Evolutionary conservation across 1,284 basidiomycete genomes (phyloP).

Genomic region (Cutaneotrichosporon sp.): DNA sequence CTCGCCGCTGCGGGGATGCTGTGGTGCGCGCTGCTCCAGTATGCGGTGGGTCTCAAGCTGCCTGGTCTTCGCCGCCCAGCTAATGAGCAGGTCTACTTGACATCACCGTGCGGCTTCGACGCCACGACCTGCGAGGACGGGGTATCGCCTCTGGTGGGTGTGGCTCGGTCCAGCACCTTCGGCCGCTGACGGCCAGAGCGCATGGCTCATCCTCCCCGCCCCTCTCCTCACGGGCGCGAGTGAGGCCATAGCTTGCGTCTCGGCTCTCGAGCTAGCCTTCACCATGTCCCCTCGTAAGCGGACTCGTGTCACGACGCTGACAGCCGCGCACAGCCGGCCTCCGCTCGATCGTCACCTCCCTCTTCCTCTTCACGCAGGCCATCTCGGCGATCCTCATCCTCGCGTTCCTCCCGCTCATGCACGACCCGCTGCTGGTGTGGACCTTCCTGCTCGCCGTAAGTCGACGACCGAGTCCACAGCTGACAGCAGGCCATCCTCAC

Average conservation of each 20-base stretch:
- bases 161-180: too few relatives aligned
- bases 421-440: constrained; percentile 34
- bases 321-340: constrained; percentile 22
- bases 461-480: background rate
- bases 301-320: background rate
- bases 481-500: constrained; percentile 27
- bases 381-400: constrained; percentile 26
- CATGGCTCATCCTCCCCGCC: constrained; percentile 33
- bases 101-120: constrained; percentile 53
- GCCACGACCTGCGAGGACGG: constrained; percentile 26
- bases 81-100: constrained; percentile 57
- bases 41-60: constrained; percentile 19
- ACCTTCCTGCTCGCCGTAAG: constrained; percentile 33
- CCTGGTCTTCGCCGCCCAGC: background rate
- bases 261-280: constrained; percentile 35
- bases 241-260: constrained; percentile 33
- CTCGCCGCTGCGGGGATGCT: constrained; percentile 46
- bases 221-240: constrained; percentile 31
- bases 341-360: constrained; percentile 31
- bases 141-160: constrained; percentile 23
- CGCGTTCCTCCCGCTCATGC: constrained; percentile 31
- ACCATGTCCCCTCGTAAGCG: constrained; percentile 34
- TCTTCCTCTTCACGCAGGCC: constrained; percentile 35
- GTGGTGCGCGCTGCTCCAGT: constrained; percentile 31
- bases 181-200: constrained; percentile 25